A percentile compares a stretch with the other conserved stretches of the same genome.
These are phyloP conservation scores for Dioscorea zingiberensis DNA, from an alignment of 106 monocot genomes.

Conservation along the genomic window DNA sequence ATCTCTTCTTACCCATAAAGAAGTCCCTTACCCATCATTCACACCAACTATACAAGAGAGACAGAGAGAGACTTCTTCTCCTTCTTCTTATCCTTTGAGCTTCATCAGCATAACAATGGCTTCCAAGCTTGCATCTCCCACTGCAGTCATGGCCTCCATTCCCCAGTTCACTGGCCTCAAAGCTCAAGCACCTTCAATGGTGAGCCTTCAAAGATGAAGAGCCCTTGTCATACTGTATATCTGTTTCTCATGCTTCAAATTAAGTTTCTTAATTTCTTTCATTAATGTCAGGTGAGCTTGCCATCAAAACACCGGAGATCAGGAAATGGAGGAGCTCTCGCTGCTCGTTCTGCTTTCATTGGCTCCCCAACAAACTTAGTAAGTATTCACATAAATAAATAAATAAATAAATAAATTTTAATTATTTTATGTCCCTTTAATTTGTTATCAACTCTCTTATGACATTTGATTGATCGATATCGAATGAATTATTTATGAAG, in stretches of 20 bases:
- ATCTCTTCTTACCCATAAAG: neutral
- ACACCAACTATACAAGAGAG: neutral
- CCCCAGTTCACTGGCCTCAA: slow-evolving; percentile 76
- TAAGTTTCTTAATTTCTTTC: neutral
- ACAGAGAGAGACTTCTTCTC: neutral
- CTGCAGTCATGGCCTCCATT: slow-evolving; percentile 38
- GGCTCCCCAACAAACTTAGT: slow-evolving; percentile 92
- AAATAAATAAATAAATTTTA: neutral
- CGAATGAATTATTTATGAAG: too few species aligned
- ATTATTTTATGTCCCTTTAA: too few species aligned
- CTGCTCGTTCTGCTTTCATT: slow-evolving; percentile 81
- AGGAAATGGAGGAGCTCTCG: slow-evolving; percentile 42
- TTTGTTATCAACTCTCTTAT: too few species aligned
- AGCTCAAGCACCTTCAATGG: slow-evolving; percentile 43
- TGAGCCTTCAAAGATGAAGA: slow-evolving; percentile 9
- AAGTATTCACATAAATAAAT: neutral
- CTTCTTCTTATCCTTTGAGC: neutral
- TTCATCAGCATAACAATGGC: slow-evolving; percentile 58
- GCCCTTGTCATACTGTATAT: neutral
- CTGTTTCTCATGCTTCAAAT: neutral
- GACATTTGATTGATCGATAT: too few species aligned
- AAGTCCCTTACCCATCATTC: neutral
- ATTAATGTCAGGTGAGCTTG: slow-evolving; percentile 36
- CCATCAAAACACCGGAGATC: slow-evolving; percentile 14
- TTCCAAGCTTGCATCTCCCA: slow-evolving; percentile 35